These are phyloP conservation scores for Trametes cingulata DNA, from an alignment of 768 basidiomycete species.

Conservation along the genomic window DNA sequence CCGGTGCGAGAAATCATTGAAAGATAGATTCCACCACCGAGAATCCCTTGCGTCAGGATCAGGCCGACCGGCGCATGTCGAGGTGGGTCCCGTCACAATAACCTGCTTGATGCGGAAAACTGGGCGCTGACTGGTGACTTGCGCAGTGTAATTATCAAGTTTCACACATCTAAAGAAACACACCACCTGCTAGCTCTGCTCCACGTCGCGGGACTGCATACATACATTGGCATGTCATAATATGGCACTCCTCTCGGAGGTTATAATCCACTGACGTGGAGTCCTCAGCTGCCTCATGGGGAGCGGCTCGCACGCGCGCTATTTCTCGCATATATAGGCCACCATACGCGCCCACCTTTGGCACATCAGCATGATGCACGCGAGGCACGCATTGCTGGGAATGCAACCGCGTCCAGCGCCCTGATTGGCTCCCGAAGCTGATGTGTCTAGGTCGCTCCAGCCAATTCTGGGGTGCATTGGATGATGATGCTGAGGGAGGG, in stretches of 20 bases:
- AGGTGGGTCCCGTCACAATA: too few species aligned
- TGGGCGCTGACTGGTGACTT: too few species aligned
- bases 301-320: not conserved
- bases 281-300: not conserved
- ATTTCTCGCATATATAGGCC: slow-evolving; percentile 1
- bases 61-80: too few species aligned
- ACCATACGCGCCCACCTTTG: slow-evolving; percentile 17
- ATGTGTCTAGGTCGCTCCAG: slow-evolving; percentile 15
- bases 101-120: too few species aligned
- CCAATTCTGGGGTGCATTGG: slow-evolving; percentile 5
- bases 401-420: not conserved
- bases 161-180: too few species aligned
- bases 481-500: not conserved
- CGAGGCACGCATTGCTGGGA: slow-evolving; percentile 15
- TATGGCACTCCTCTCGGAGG: not conserved
- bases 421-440: slow-evolving; percentile 3
- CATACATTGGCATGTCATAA: too few species aligned
- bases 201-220: too few species aligned
- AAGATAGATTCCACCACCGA: too few species aligned
- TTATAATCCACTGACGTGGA: not conserved
- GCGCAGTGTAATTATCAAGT: too few species aligned
- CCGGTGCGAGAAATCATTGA: too few species aligned
- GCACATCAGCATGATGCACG: slow-evolving; percentile 8
- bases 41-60: too few species aligned
- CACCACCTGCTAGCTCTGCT: too few species aligned